Evolutionary conservation across 2,329 filamentous ascomycete genomes (phyloP).

Genomic region (Ceratocystis harringtonii): DNA sequence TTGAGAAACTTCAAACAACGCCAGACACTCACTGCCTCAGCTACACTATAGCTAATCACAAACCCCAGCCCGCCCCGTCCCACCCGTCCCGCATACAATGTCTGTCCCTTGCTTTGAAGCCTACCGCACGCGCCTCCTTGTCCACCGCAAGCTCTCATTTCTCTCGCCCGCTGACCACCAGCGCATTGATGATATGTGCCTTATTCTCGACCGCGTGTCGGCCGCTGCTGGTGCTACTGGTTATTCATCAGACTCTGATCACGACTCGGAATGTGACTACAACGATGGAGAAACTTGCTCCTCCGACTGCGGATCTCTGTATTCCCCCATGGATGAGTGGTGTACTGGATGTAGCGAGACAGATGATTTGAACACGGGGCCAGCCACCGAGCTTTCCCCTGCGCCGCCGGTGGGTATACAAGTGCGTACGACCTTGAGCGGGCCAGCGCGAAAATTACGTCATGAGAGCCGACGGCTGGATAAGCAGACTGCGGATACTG

Average conservation of each 20-base stretch:
- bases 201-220: neutral
- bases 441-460: neutral
- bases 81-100: neutral
- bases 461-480: neutral
- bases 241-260: neutral
- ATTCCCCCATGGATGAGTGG: neutral
- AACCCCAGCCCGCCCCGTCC: too few relatives aligned
- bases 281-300: too few relatives aligned
- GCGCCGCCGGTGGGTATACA: neutral
- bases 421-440: neutral
- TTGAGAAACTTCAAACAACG: too few relatives aligned
- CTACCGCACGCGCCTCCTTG: slow-evolving; percentile 3
- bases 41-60: neutral
- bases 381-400: neutral
- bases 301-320: neutral
- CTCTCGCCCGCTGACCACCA: slow-evolving; percentile 1
- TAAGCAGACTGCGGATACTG: neutral
- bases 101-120: slow-evolving; percentile 1
- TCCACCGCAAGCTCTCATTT: slow-evolving; percentile 8
- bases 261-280: neutral
- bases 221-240: neutral
- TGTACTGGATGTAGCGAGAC: neutral
- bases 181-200: slow-evolving; percentile 12
- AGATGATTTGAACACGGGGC: neutral
- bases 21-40: neutral